Conservation (phyloP, 371 early-diverging fungal species). For the Mucor plumbeus region DNA sequence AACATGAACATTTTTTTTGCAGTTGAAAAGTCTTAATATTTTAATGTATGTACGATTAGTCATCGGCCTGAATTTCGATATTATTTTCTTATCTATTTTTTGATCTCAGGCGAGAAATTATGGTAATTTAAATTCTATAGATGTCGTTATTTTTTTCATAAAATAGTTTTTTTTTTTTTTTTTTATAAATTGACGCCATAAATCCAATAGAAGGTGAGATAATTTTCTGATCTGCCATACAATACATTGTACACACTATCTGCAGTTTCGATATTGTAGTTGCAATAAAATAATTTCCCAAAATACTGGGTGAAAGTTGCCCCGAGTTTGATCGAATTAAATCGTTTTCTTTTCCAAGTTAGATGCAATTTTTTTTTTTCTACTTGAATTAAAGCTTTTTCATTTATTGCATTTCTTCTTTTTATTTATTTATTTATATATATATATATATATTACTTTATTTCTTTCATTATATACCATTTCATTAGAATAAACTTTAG, state of each 20-base stretch:
- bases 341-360: background rate
- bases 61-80: background rate
- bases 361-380: background rate
- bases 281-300: background rate
- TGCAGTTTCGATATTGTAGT: no score
- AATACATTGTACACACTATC: background rate
- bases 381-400: conserved; percentile 2
- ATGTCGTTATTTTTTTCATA: no score
- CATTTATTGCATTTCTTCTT: conserved; percentile 8
- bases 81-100: background rate
- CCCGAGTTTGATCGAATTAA: background rate
- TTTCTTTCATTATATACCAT: conserved; percentile 5
- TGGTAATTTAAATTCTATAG: no score
- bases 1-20: background rate
- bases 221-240: background rate
- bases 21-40: background rate
- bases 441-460: background rate
- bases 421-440: background rate
- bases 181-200: background rate
- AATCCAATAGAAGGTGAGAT: background rate
- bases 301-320: conserved; percentile 9
- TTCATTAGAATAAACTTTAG: background rate
- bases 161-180: no score
- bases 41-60: background rate
- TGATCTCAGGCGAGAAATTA: background rate